phyloP scores from a whole-genome alignment of 192 early-diverging fungal genomes.

The Entomortierella parvispora region DNA sequence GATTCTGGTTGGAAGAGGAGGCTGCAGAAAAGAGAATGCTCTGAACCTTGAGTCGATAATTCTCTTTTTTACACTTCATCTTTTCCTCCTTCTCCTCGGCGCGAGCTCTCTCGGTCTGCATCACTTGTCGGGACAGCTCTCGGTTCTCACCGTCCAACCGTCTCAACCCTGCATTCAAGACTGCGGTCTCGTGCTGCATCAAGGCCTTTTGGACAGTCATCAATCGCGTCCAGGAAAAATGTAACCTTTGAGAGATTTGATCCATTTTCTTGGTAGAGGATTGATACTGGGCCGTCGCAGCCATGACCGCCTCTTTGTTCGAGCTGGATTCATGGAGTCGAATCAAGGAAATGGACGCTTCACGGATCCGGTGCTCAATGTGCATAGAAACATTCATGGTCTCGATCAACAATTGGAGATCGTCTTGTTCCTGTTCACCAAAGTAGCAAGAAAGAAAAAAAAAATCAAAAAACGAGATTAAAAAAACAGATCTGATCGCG shows the following conservation, averaged over 20 bases:
- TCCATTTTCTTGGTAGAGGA: conserved; percentile 31
- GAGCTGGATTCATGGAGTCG: conserved; percentile 21
- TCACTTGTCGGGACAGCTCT: conserved; percentile 29
- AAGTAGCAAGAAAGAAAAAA: not conserved
- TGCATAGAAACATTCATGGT: conserved; percentile 28
- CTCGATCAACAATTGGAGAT: conserved; percentile 30
- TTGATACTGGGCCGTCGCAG: conserved; percentile 16
- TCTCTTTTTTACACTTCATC: conserved; percentile 40
- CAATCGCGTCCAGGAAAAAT: conserved; percentile 32
- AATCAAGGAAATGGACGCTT: conserved; percentile 36
- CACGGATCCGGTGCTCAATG: conserved; percentile 41
- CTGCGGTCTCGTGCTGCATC: conserved; percentile 33
- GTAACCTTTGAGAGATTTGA: conserved; percentile 18
- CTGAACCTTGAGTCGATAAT: conserved; percentile 38
- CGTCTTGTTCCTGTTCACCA: conserved; percentile 28
- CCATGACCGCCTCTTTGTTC: conserved; percentile 21
- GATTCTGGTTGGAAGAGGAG: too few relatives aligned
- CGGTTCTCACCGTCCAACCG: conserved; percentile 35
- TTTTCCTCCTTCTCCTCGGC: conserved; percentile 40
- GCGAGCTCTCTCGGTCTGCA: conserved; percentile 18
- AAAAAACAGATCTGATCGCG: not conserved
- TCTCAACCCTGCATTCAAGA: conserved; percentile 40
- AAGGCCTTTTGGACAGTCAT: conserved; percentile 19
- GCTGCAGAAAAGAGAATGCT: conserved; percentile 24
- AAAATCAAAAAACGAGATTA: too few relatives aligned